Base-by-base conservation (phyloP, 2,329 filamentous ascomycete species). In the Arthrobotrys pseudoclavata region DNA sequence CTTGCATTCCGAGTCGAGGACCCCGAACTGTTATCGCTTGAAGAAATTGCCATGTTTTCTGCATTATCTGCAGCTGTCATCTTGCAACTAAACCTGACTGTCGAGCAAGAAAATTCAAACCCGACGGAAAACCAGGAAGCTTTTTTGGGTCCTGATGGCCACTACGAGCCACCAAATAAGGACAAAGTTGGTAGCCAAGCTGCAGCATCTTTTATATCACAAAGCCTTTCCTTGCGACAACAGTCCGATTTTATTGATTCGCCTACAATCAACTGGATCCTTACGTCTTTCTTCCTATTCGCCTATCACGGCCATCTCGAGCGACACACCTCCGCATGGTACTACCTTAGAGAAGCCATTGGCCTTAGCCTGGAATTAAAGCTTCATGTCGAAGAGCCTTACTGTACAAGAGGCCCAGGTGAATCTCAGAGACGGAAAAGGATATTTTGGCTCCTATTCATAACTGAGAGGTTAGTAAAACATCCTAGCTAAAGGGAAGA, bases 201-300 rank as follows among this genome's bases (percentile, higher is more conserved):
- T 9, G 47, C 47, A 13, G 55, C 18, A 42, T 40, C 12, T 2
- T 61, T 61, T 20, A 15, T 42, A 6, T 13, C 29, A n/a, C 55
- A 61, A 22, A 13, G 31, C 15, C 29, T 61, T 18, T 40, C 31
- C 15, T 18, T 15, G 5, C 55, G 55, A 7, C 55, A 42, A 45
- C 55, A 22, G n/a, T 42, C 55, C 12, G 34, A 61, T 9, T 61
- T 61, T 15, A 61, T 61, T 18, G 55, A 40, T 1, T 22, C 55
- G n/a, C 55, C 55, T 5, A 42, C 31, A 1, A n/a, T 61, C 55
- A 61, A 45, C 9, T 61, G 29, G n/a, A 26, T 61, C 15, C 18
- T 61, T 42, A 61, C 55, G 4, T 61, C 55, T 24, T 61, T 61
- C 31, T 61, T 61, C 37, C 10, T 61, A 24, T 61, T 61, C n/a